These are phyloP conservation scores for Daldinia sp. DNA, from an alignment of 2,329 filamentous ascomycete genomes.

Conservation along the genomic window DNA sequence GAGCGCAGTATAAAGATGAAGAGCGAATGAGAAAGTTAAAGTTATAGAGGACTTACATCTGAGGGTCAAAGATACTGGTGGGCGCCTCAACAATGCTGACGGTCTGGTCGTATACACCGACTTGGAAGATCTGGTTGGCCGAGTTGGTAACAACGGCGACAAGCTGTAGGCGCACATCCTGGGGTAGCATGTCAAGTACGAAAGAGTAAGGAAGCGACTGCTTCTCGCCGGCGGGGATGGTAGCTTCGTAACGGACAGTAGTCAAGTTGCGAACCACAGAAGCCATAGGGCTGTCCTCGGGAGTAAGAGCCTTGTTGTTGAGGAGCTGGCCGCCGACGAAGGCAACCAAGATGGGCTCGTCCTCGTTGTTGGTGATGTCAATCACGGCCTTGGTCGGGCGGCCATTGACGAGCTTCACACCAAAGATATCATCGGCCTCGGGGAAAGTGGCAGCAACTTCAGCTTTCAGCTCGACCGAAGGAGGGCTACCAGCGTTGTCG, in stretches of 20 bases:
- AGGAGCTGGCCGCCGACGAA: conserved; percentile 80
- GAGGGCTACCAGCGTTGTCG: conserved; percentile 41
- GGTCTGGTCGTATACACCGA: conserved; percentile 81
- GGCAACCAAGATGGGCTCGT: conserved; percentile 74
- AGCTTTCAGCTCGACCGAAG: conserved; percentile 64
- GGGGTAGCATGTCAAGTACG: conserved; percentile 89
- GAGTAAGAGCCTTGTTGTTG: conserved; percentile 61
- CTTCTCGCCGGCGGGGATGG: conserved; percentile 78
- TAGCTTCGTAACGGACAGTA: conserved; percentile 73
- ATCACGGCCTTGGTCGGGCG: conserved; percentile 83
- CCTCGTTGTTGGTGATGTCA: conserved; percentile 85
- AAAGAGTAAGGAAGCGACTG: conserved; percentile 84
- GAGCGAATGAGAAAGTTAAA: background rate
- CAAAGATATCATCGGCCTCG: conserved; percentile 86
- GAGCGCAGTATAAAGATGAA: conserved; percentile 54
- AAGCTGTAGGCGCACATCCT: conserved; percentile 83
- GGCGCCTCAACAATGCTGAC: conserved; percentile 90
- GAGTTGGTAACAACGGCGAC: conserved; percentile 75
- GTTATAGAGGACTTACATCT: conserved; percentile 76
- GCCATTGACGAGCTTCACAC: conserved; percentile 94
- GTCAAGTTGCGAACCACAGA: conserved; percentile 86
- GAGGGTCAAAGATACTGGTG: conserved; percentile 90
- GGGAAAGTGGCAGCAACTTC: conserved; percentile 70
- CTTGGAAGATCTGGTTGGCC: conserved; percentile 75
- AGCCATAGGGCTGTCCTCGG: conserved; percentile 56